phyloP scores from a whole-genome alignment of 208 protist genomes.

The Porcisia deanei region DNA sequence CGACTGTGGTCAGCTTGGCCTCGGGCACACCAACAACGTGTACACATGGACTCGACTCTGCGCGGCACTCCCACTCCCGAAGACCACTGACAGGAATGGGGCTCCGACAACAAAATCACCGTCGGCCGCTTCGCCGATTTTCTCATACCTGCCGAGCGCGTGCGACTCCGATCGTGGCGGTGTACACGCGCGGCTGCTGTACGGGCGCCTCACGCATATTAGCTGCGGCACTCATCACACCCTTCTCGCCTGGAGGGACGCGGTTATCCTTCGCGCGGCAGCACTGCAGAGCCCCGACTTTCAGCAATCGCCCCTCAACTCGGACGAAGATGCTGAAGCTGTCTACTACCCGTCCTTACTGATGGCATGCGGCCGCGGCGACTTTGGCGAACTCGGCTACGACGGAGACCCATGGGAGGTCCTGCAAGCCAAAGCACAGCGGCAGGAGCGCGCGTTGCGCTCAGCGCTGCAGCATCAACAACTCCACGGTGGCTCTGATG shows the following conservation, averaged over 20 bases:
- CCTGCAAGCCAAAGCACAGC: conserved; percentile 44
- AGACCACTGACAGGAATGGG: neutral
- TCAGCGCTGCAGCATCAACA: conserved; percentile 17
- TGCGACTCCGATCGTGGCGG: neutral
- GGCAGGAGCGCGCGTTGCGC: conserved; percentile 20
- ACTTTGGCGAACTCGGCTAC: conserved; percentile 89
- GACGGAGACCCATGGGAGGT: conserved; percentile 55
- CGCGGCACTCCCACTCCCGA: neutral
- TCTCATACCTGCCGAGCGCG: neutral
- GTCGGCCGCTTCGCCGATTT: neutral
- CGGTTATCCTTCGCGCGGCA: conserved; percentile 18
- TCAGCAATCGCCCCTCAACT: neutral
- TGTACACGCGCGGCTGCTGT: conserved; percentile 17
- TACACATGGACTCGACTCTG: conserved; percentile 35
- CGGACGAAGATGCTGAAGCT: neutral
- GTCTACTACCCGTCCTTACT: conserved; percentile 52
- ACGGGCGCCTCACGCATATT: conserved; percentile 66
- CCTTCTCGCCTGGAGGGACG: conserved; percentile 63
- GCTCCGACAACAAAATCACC: too few relatives aligned
- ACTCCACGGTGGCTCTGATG: neutral
- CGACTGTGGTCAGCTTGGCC: conserved; percentile 80
- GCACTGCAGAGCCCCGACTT: neutral
- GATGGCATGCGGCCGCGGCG: conserved; percentile 71
- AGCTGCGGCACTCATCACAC: conserved; percentile 85
- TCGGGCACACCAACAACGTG: conserved; percentile 39